Conservation (phyloP, 306 rosid genomes). For the Crotalaria pallida region DNA sequence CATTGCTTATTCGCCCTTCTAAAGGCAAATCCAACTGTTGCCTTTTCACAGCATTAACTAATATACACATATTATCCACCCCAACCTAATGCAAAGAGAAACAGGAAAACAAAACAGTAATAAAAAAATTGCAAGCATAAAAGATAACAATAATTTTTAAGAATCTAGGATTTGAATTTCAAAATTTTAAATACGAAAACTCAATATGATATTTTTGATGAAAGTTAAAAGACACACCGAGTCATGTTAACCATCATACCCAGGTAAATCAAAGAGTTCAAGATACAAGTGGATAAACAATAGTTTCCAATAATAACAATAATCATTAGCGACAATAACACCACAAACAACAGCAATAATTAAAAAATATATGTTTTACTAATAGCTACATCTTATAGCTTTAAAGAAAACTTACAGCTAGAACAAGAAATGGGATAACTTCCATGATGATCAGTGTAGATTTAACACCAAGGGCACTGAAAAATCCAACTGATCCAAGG, state of each 20-base stretch:
- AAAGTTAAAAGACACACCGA: not conserved
- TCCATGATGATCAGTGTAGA: slow-evolving; percentile 96
- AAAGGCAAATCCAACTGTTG: slow-evolving; percentile 77
- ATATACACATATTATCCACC: slow-evolving; percentile 97
- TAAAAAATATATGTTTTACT: not conserved
- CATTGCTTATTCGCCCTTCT: slow-evolving; percentile 90
- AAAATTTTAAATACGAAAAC: not conserved
- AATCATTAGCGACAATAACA: not conserved
- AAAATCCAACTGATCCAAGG: slow-evolving; percentile 89
- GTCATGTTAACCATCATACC: not conserved
- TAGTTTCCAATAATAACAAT: not conserved
- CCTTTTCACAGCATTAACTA: slow-evolving; percentile 94
- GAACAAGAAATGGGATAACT: slow-evolving; percentile 98
- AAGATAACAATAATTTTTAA: not conserved
- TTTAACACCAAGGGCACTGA: slow-evolving; percentile 88
- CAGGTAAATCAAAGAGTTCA: not conserved
- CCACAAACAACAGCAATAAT: not conserved
- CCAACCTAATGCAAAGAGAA: slow-evolving; percentile 61
- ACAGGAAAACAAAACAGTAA: slow-evolving; percentile 17
- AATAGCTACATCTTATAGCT: not conserved
- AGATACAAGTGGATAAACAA: not conserved
- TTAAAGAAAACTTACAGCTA: slow-evolving; percentile 72
- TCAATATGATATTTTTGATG: not conserved
- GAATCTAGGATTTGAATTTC: not conserved
- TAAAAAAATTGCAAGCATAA: slow-evolving; percentile 7